These are phyloP conservation scores for Metarhizium brunneum DNA, from an alignment of 2,329 filamentous ascomycete genomes.

Conservation along the genomic window DNA sequence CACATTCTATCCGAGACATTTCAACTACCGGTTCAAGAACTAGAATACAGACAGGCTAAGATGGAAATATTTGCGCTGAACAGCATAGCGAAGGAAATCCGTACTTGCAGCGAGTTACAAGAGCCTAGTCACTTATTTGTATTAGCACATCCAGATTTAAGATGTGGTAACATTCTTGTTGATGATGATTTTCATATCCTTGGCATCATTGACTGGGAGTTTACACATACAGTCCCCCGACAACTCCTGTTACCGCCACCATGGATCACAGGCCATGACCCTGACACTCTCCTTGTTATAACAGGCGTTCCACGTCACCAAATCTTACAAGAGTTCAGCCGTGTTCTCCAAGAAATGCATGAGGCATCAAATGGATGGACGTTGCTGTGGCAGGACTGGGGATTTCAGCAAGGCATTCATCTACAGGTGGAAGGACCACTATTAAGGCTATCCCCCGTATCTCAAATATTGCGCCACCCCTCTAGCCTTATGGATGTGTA, in stretches of 20 bases:
- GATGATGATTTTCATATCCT: slow-evolving; percentile 5
- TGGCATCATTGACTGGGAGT: slow-evolving; percentile 18
- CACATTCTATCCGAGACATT: not conserved
- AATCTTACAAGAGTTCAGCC: not conserved
- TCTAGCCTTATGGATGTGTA: too few relatives aligned
- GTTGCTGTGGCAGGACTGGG: not conserved
- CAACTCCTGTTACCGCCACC: slow-evolving; percentile 10
- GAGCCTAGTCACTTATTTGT: not conserved
- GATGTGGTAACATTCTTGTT: not conserved
- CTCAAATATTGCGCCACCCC: too few relatives aligned
- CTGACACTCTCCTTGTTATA: not conserved
- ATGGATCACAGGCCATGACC: slow-evolving; percentile 9
- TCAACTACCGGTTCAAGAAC: not conserved
- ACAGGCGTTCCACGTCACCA: not conserved
- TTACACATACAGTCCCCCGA: slow-evolving; percentile 6
- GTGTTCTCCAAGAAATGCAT: not conserved
- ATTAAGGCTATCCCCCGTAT: too few relatives aligned
- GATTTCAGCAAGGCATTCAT: not conserved
- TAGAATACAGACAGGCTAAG: not conserved
- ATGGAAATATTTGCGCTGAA: not conserved
- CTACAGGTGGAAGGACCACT: too few relatives aligned
- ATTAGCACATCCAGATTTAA: not conserved
- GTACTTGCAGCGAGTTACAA: not conserved
- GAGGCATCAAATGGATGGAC: not conserved
- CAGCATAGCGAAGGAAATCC: not conserved